Evolutionary conservation across 202 grass and related monocot species (phyloP).

Genomic region (Panicum virgatum): DNA sequence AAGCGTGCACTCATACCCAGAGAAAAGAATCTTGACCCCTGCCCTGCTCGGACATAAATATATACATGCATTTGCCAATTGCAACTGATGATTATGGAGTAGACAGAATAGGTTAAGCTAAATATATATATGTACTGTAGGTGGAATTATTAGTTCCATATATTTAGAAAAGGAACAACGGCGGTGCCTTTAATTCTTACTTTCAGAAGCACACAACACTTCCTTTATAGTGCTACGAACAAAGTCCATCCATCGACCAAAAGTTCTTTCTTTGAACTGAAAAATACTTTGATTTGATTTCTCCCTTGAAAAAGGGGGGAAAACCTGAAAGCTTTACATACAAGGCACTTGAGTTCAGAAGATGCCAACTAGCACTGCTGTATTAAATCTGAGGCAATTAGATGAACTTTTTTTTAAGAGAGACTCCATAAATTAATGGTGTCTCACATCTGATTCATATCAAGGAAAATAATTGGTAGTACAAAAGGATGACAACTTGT

Average conservation of each 20-base stretch:
- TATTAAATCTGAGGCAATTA: conserved; percentile 5
- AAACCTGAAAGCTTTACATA: not conserved
- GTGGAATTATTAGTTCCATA: not conserved
- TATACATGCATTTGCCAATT: conserved; percentile 16
- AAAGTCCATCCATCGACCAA: not conserved
- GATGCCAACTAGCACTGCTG: not conserved
- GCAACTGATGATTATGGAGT: not conserved
- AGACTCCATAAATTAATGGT: too few relatives aligned
- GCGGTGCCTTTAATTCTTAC: not conserved
- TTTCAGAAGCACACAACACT: not conserved
- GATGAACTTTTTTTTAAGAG: too few relatives aligned
- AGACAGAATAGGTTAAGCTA: not conserved
- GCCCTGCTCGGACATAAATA: not conserved
- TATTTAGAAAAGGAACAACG: not conserved
- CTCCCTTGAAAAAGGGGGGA: not conserved
- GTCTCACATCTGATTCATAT: too few relatives aligned
- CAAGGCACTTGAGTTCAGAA: conserved; percentile 3
- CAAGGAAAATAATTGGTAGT: too few relatives aligned
- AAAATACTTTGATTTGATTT: not conserved
- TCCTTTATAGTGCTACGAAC: not conserved
- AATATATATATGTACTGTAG: not conserved
- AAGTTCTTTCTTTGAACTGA: not conserved
- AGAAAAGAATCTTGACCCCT: conserved; percentile 47
- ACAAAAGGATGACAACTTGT: too few relatives aligned
- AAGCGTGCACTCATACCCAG: conserved; percentile 40